Evolutionary conservation across 108 stramenopile genomes (phyloP).

Genomic region (Skeletonema costatum): DNA sequence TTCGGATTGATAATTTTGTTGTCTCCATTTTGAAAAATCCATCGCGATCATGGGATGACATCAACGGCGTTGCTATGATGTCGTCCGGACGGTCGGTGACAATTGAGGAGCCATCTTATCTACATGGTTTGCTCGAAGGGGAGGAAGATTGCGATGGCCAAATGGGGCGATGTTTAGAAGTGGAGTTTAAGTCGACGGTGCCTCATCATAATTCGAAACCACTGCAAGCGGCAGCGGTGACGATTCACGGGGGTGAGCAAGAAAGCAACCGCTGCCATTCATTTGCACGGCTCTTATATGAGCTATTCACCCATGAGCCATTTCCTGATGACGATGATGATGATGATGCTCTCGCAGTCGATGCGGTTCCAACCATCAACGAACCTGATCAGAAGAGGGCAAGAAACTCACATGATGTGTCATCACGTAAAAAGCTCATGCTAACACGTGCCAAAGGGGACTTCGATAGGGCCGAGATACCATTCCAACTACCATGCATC

Average conservation of each 20-base stretch:
- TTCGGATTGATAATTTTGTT: conserved; percentile 2
- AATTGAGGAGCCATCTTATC: not conserved
- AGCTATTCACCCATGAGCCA: conserved; percentile 15
- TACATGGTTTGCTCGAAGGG: not conserved
- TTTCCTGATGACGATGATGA: not conserved
- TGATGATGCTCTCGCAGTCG: not conserved
- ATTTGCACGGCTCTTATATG: conserved; percentile 18
- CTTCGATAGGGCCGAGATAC: not conserved
- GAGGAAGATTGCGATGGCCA: not conserved
- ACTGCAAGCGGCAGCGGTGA: not conserved
- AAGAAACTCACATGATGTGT: not conserved
- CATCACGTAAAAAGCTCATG: not conserved
- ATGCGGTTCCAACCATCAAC: not conserved
- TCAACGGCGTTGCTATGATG: not conserved
- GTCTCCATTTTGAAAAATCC: not conserved
- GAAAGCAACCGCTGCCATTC: conserved; percentile 8
- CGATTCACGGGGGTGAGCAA: not conserved
- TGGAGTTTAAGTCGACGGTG: not conserved
- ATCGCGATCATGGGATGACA: not conserved
- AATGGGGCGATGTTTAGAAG: conserved; percentile 3
- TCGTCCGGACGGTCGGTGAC: not conserved
- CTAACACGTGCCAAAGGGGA: not conserved
- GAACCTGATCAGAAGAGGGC: not conserved
- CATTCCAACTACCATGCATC: not conserved
- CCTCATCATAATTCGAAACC: not conserved